phyloP scores from a whole-genome alignment of 495 filamentous ascomycete species.

The Entonaema liquescens region DNA sequence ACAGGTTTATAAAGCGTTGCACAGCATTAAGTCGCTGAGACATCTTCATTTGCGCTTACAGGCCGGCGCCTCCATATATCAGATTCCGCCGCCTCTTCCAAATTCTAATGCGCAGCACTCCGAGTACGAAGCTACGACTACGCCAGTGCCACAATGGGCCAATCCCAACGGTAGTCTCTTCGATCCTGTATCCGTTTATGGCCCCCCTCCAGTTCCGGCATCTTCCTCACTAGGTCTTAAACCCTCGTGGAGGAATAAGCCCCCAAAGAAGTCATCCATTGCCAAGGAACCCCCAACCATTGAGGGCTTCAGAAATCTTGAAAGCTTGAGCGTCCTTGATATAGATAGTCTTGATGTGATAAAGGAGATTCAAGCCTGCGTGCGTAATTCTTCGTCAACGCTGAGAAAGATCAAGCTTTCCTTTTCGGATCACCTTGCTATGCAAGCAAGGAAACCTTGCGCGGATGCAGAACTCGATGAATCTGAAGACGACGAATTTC shows the following conservation, averaged over 20 bases:
- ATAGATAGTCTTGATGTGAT: slow-evolving; percentile 65
- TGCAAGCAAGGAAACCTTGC: slow-evolving; percentile 60
- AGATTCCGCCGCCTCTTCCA: slow-evolving; percentile 54
- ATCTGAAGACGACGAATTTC: slow-evolving; percentile 61
- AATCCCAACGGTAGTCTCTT: slow-evolving; percentile 15
- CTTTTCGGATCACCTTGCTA: slow-evolving; percentile 61
- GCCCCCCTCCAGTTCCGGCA: slow-evolving; percentile 13
- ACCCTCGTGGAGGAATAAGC: slow-evolving; percentile 29
- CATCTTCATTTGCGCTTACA: slow-evolving; percentile 67
- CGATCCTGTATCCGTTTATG: background rate
- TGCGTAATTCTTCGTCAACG: slow-evolving; percentile 59
- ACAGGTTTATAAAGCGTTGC: slow-evolving; percentile 64
- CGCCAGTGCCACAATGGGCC: slow-evolving; percentile 32
- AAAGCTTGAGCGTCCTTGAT: slow-evolving; percentile 62
- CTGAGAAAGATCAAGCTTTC: slow-evolving; percentile 65
- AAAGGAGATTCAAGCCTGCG: slow-evolving; percentile 61
- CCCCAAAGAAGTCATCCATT: slow-evolving; percentile 31
- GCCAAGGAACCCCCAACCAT: slow-evolving; percentile 56
- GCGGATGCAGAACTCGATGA: slow-evolving; percentile 60
- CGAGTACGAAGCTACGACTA: slow-evolving; percentile 9
- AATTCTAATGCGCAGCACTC: slow-evolving; percentile 21
- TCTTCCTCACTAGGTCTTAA: slow-evolving; percentile 14
- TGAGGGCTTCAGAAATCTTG: slow-evolving; percentile 65
- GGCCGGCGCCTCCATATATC: slow-evolving; percentile 58
- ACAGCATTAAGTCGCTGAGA: slow-evolving; percentile 60